Evolutionary conservation across 331 rosid genomes (phyloP).

Genomic region (Acacia concinna): DNA sequence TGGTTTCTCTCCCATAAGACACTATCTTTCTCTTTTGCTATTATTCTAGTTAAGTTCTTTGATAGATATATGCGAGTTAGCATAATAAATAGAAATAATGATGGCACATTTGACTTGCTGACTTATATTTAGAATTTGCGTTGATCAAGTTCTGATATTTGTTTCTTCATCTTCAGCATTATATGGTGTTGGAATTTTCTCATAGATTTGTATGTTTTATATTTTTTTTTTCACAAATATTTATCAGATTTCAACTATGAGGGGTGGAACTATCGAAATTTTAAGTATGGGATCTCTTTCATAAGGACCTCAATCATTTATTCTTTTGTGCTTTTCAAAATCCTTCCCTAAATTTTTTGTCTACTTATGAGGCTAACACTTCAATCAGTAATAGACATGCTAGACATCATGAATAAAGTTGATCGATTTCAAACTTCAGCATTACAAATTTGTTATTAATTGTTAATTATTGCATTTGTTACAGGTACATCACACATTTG

Average conservation of each 20-base stretch:
- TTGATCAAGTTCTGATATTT: background rate
- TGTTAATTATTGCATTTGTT: constrained; percentile 11
- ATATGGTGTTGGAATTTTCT: constrained; percentile 1
- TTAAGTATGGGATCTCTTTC: background rate
- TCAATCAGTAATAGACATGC: constrained; percentile 6
- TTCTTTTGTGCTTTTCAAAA: background rate
- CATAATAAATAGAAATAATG: background rate
- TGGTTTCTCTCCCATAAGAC: background rate
- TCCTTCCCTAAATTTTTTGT: constrained; percentile 1
- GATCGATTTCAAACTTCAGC: background rate
- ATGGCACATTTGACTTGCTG: background rate
- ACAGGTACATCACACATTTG: constrained; percentile 93
- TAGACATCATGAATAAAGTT: constrained; percentile 1
- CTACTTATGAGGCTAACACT: constrained; percentile 7
- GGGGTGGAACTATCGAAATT: constrained; percentile 11
- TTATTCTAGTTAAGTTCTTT: background rate
- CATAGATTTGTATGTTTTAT: background rate
- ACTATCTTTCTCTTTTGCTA: background rate
- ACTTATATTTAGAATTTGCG: background rate
- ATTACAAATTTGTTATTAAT: background rate
- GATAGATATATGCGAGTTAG: background rate
- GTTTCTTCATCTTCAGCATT: background rate
- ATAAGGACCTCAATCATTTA: background rate
- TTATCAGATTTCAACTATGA: background rate
- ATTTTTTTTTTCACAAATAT: constrained; percentile 21